Evolutionary conservation across 441 rosid genomes (phyloP), one percentile per base, ranked within the genome.

Genomic region (Viola pubescens): DNA sequence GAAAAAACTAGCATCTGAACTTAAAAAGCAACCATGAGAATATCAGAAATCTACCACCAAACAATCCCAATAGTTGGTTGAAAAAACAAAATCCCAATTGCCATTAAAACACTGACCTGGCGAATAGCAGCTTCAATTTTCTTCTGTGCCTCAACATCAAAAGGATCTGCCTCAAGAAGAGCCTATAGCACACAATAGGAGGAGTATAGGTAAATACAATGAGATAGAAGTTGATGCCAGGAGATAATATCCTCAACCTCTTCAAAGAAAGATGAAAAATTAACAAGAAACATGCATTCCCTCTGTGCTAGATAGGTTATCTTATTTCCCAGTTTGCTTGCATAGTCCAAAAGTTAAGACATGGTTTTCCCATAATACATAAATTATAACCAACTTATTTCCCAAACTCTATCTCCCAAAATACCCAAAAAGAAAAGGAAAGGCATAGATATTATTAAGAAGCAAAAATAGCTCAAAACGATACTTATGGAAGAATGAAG

Each of bases 71-170:
- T 16, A 16, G 19, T 16, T 16, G 19, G 19, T 16, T 42, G 6
- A 42, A 42, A 42, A 42, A 5, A 42, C 6, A 42, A 9, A 5
- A 43, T 43, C 38, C 16, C 54, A 50, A 41, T 60, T 26, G 60
- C 46, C 58, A 6, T 42, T 44, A 39, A 4, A 51, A 42, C 50
- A 73, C 74, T 55, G 56, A 87, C 98, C 95, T 89, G 98, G 8
- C 82, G 89, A 74, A 92, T 92, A 68, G 96, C 91, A 70, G 91
- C 98, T 83, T 92, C 98, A 48, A 92, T 92, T 81, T 89, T 92
- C 84, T 70, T 89, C 65, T 92, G 98, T 62, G 98, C 91, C 71
- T 92, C 98, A 65, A 89, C 88, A 61, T 89, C 97, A 77, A 92
- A 89, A 64, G 98, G 98, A 82, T 92, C 98, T 13, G 98, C 98